Conservation (phyloP, 2,329 filamentous ascomycete species). For the Monosporascus sp. region DNA sequence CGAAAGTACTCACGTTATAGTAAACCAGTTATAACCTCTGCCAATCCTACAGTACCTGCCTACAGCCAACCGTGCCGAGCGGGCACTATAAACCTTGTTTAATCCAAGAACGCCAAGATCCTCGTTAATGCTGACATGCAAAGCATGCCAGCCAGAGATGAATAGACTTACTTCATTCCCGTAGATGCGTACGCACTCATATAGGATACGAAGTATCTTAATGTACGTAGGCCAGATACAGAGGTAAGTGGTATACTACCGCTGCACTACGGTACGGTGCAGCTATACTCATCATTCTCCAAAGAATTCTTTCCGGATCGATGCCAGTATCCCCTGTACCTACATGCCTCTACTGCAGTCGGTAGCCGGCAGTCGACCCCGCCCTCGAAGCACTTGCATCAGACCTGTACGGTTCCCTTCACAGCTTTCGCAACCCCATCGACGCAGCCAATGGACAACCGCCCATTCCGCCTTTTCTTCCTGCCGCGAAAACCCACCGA, state of each 20-base stretch:
- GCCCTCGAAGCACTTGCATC: neutral
- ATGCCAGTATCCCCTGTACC: neutral
- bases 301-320: neutral
- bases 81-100: slow-evolving; percentile 15
- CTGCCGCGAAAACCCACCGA: too few species aligned
- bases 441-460: neutral
- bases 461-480: neutral
- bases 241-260: too few species aligned
- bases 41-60: slow-evolving; percentile 8
- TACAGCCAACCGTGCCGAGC: slow-evolving; percentile 22
- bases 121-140: too few species aligned
- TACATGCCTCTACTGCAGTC: neutral
- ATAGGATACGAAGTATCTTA: too few species aligned
- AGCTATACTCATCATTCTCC: too few species aligned
- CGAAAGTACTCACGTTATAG: neutral
- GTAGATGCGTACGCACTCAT: too few species aligned
- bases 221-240: neutral
- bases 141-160: too few species aligned
- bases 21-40: neutral
- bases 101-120: neutral
- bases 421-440: neutral
- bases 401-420: neutral
- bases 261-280: neutral
- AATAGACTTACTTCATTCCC: too few species aligned
- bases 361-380: neutral